Evolutionary conservation across 1,284 basidiomycete genomes (phyloP).

Genomic region (Cryptococcus hybrid): DNA sequence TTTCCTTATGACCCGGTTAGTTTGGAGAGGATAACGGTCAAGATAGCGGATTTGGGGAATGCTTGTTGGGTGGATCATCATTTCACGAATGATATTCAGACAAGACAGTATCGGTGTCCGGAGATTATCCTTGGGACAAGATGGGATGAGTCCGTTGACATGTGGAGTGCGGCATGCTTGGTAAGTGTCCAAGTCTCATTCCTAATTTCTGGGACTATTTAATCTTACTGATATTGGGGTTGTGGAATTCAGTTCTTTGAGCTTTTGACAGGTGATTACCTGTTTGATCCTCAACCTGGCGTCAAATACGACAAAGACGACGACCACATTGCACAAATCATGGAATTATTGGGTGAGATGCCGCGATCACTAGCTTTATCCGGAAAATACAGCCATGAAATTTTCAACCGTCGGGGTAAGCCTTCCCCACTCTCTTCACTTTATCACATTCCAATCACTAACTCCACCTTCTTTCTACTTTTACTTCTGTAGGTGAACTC

Average conservation of each 20-base stretch:
- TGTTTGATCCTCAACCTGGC: conserved; percentile 70
- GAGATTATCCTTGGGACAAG: conserved; percentile 91
- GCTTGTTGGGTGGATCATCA: conserved; percentile 58
- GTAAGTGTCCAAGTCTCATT: conserved; percentile 53
- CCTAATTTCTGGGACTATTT: no score
- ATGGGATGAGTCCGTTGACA: conserved; percentile 92
- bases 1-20: conserved; percentile 58
- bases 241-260: conserved; percentile 69
- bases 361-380: conserved; percentile 77
- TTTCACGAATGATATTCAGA: conserved; percentile 63
- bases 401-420: conserved; percentile 90
- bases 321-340: conserved; percentile 98
- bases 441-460: not conserved
- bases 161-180: conserved; percentile 95
- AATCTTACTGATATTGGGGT: not conserved
- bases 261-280: conserved; percentile 85
- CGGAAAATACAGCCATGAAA: conserved; percentile 92
- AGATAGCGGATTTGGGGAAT: conserved; percentile 97
- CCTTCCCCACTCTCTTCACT: conserved; percentile 4
- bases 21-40: conserved; percentile 90
- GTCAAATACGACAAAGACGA: conserved; percentile 82
- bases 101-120: conserved; percentile 93
- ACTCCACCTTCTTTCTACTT: not conserved
- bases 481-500: conserved; percentile 67
- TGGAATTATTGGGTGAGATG: conserved; percentile 89